phyloP scores from a whole-genome alignment of 1,284 basidiomycete species.

The Microbotryum saponariae region DNA sequence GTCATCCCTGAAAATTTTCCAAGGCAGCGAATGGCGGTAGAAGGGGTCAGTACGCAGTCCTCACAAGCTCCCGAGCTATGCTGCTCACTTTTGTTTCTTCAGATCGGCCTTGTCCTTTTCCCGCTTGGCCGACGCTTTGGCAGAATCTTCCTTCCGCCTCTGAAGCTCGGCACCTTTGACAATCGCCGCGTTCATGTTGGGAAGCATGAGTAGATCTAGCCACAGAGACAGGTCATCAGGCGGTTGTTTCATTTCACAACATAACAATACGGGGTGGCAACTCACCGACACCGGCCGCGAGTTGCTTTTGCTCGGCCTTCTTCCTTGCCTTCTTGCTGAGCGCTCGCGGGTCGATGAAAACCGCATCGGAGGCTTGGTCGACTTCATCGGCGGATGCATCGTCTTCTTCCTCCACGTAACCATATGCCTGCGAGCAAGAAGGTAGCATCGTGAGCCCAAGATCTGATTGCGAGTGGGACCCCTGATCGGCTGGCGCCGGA shows the following conservation, averaged over 20 bases:
- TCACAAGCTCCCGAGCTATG: not conserved
- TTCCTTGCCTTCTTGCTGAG: constrained; percentile 28
- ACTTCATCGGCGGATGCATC: constrained; percentile 9
- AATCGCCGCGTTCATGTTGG: constrained; percentile 25
- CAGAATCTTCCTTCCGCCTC: constrained; percentile 6
- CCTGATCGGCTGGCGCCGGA: no score
- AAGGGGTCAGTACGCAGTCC: not conserved
- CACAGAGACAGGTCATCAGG: not conserved
- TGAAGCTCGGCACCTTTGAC: constrained; percentile 17
- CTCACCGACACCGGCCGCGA: constrained; percentile 25
- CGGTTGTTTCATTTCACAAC: no score
- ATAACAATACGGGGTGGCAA: not conserved
- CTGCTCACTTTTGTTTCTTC: constrained; percentile 27
- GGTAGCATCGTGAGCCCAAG: not conserved
- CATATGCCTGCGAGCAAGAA: constrained; percentile 16
- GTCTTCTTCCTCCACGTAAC: constrained; percentile 20
- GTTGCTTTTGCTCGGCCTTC: constrained; percentile 17
- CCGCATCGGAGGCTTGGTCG: constrained; percentile 3
- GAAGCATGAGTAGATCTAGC: constrained; percentile 24
- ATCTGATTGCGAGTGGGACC: not conserved
- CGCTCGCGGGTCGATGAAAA: constrained; percentile 12
- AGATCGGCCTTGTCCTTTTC: constrained; percentile 27
- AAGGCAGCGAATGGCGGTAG: no score
- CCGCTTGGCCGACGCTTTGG: constrained; percentile 21
- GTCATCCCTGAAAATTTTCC: constrained; percentile 14